Evolutionary conservation across 2,329 filamentous ascomycete species (phyloP).

Genomic region (Phaeophleospora eucalypticola): DNA sequence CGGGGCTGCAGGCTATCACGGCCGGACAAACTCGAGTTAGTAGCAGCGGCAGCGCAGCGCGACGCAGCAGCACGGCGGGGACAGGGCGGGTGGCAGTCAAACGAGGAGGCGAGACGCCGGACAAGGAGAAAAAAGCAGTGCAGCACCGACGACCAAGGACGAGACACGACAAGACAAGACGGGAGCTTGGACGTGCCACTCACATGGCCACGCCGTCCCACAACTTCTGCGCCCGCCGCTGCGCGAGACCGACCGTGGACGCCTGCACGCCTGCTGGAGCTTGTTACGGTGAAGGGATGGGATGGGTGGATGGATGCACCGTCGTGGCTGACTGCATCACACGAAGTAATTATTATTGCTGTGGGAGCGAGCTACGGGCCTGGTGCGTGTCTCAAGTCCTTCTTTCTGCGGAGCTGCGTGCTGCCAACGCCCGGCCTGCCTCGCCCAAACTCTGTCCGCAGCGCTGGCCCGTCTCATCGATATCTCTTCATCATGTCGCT

Average conservation of each 20-base stretch:
- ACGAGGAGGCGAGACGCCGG: no score
- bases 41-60: slow-evolving; percentile 1
- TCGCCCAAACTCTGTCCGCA: not conserved
- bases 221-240: not conserved
- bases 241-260: not conserved
- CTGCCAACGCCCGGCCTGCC: not conserved
- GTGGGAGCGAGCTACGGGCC: not conserved
- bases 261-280: not conserved
- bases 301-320: not conserved
- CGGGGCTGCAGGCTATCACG: slow-evolving; percentile 7
- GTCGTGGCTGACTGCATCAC: not conserved
- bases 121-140: no score
- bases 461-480: not conserved
- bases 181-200: not conserved
- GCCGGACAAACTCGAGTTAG: slow-evolving; percentile 7
- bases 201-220: not conserved
- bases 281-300: not conserved
- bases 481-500: no score
- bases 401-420: no score
- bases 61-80: not conserved
- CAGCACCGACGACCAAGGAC: not conserved
- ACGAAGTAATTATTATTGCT: not conserved
- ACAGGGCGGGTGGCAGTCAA: no score
- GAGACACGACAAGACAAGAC: not conserved
- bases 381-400: not conserved